These are phyloP conservation scores for Pythium utonaiense DNA, from an alignment of 352 stramenopile species.

Conservation along the genomic window DNA sequence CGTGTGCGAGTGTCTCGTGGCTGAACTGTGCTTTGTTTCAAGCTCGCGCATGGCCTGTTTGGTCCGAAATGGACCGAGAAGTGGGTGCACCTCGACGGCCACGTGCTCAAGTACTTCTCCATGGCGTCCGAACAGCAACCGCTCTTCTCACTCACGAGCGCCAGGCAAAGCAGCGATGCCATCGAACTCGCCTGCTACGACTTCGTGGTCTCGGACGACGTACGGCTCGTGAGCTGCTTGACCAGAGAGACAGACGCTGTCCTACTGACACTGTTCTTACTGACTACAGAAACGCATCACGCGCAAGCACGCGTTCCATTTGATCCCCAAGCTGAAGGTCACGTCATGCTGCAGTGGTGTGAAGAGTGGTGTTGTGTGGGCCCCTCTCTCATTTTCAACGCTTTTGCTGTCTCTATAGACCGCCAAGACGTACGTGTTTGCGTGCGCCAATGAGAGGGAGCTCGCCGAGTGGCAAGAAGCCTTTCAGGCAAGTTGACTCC, in stretches of 20 bases:
- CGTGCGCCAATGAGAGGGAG: conserved; percentile 52
- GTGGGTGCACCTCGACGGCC: conserved; percentile 71
- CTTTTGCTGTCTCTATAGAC: conserved; percentile 20
- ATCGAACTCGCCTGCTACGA: conserved; percentile 48
- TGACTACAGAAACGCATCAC: conserved; percentile 48
- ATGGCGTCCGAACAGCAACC: conserved; percentile 59
- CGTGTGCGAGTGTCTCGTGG: background rate
- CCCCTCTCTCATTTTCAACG: too few relatives aligned
- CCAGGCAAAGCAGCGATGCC: conserved; percentile 38
- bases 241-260: background rate
- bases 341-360: too few relatives aligned
- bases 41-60: conserved; percentile 58
- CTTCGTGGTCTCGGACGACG: conserved; percentile 43
- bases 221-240: conserved; percentile 10
- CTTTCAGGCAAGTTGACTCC: too few relatives aligned
- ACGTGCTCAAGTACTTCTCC: conserved; percentile 70
- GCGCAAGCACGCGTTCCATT: conserved; percentile 63
- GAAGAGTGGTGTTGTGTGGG: too few relatives aligned
- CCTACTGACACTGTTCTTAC: background rate
- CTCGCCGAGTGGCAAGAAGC: conserved; percentile 53
- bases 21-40: background rate
- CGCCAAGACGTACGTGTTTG: conserved; percentile 54
- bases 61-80: conserved; percentile 78
- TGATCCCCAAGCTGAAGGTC: conserved; percentile 52
- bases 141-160: conserved; percentile 54